Conservation (phyloP, 495 filamentous ascomycete species). For the Tuber brumale region DNA sequence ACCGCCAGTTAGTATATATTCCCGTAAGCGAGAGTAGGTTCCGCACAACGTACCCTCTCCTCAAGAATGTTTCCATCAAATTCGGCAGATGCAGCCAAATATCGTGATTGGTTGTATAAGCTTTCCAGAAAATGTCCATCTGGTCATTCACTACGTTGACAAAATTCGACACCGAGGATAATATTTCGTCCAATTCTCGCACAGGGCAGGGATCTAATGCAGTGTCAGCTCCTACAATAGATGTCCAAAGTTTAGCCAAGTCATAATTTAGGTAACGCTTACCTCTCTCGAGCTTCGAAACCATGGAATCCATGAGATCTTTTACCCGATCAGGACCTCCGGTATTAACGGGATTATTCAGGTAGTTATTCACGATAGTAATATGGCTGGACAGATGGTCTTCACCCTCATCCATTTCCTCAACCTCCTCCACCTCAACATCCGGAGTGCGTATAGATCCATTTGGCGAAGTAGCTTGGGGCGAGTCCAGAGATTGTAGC, state of each 20-base stretch:
- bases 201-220: slow-evolving; percentile 16
- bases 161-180: slow-evolving; percentile 30
- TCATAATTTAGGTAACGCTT: slow-evolving; percentile 1
- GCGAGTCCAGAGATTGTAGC: slow-evolving; percentile 18
- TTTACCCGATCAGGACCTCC: slow-evolving; percentile 22
- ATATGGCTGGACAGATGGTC: slow-evolving; percentile 35
- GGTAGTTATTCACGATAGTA: slow-evolving; percentile 28
- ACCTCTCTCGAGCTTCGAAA: slow-evolving; percentile 34
- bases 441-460: slow-evolving; percentile 35
- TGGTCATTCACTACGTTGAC: slow-evolving; percentile 32
- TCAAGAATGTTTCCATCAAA: slow-evolving; percentile 30
- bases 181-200: slow-evolving; percentile 29
- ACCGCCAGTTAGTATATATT: slow-evolving; percentile 5
- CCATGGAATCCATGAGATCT: slow-evolving; percentile 29
- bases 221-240: neutral
- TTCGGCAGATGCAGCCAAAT: slow-evolving; percentile 34
- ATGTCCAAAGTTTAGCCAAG: neutral
- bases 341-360: slow-evolving; percentile 30
- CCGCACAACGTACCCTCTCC: slow-evolving; percentile 23
- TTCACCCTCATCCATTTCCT: slow-evolving; percentile 40
- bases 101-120: slow-evolving; percentile 32
- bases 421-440: slow-evolving; percentile 39
- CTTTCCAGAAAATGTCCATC: slow-evolving; percentile 32
- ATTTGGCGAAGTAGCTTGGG: slow-evolving; percentile 29
- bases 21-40: neutral